phyloP scores from a whole-genome alignment of 1,284 basidiomycete species.

The Xerocomus amazonicus region DNA sequence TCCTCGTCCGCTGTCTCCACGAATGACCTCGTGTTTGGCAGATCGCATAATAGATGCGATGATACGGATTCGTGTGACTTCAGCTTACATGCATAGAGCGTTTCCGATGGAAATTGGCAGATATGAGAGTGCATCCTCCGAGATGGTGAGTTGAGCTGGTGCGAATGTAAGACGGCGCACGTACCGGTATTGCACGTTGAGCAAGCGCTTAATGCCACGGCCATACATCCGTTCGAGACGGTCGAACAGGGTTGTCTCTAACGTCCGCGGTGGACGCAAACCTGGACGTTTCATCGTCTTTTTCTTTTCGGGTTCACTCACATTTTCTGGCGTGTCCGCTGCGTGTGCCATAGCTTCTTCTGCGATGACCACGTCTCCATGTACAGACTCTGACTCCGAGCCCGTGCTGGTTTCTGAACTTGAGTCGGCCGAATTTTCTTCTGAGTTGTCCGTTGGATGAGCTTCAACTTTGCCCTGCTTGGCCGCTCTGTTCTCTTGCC shows the following conservation, averaged over 20 bases:
- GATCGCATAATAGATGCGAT: constrained; percentile 66
- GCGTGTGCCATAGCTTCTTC: constrained; percentile 15
- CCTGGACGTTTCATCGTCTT: constrained; percentile 22
- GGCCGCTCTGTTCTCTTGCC: neutral
- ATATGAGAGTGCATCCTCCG: constrained; percentile 85
- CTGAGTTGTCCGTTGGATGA: neutral
- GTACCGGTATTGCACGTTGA: constrained; percentile 84
- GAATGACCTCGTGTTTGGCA: constrained; percentile 48
- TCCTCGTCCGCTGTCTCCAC: constrained; percentile 55
- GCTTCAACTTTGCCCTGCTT: neutral
- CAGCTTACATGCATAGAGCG: constrained; percentile 76
- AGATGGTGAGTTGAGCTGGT: constrained; percentile 1
- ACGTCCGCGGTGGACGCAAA: constrained; percentile 64
- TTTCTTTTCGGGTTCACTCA: constrained; percentile 18
- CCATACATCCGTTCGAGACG: constrained; percentile 88
- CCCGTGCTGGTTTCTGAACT: constrained; percentile 9
- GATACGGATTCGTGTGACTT: constrained; percentile 71
- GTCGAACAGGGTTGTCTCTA: constrained; percentile 91
- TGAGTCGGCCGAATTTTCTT: constrained; percentile 5
- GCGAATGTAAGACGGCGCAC: constrained; percentile 15
- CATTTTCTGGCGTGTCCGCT: constrained; percentile 7
- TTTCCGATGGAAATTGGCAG: constrained; percentile 82
- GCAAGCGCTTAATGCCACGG: constrained; percentile 76
- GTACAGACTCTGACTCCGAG: constrained; percentile 20
- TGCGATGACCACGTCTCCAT: constrained; percentile 20